phyloP scores from a whole-genome alignment of 257 asterid species.

The Ajuga chamaepitys region DNA sequence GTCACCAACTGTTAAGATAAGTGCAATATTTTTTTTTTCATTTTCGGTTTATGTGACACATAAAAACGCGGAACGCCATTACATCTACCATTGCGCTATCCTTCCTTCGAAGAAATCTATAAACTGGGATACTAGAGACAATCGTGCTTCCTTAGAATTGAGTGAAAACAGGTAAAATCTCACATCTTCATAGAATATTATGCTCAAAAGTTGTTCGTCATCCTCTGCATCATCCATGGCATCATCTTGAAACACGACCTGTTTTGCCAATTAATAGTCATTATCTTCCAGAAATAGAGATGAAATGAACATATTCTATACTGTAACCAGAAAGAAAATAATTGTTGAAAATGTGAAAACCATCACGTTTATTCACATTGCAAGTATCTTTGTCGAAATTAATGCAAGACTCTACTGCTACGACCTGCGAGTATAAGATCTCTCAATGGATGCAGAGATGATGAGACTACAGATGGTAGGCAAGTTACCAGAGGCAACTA shows the following conservation, averaged over 20 bases:
- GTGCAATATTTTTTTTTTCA: background rate
- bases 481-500: too few relatives aligned
- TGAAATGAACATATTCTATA: background rate
- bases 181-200: too few relatives aligned
- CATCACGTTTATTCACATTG: too few relatives aligned
- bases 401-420: too few relatives aligned
- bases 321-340: constrained; percentile 1
- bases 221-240: too few relatives aligned
- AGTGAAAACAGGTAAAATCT: too few relatives aligned
- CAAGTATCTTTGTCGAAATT: too few relatives aligned
- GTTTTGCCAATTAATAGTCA: too few relatives aligned
- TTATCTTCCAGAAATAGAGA: constrained; percentile 4
- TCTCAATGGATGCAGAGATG: background rate
- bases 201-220: too few relatives aligned
- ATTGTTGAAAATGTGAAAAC: background rate
- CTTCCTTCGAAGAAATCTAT: constrained; percentile 88
- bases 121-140: constrained; percentile 64
- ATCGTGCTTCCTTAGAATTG: too few relatives aligned
- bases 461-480: background rate
- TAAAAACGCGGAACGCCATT: constrained; percentile 10
- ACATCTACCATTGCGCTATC: constrained; percentile 77
- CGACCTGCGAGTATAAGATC: background rate
- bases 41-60: too few relatives aligned
- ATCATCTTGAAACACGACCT: too few relatives aligned
- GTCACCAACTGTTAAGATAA: background rate